phyloP scores from a whole-genome alignment of 2,329 filamentous ascomycete species.

The Epichloe bromicola region DNA sequence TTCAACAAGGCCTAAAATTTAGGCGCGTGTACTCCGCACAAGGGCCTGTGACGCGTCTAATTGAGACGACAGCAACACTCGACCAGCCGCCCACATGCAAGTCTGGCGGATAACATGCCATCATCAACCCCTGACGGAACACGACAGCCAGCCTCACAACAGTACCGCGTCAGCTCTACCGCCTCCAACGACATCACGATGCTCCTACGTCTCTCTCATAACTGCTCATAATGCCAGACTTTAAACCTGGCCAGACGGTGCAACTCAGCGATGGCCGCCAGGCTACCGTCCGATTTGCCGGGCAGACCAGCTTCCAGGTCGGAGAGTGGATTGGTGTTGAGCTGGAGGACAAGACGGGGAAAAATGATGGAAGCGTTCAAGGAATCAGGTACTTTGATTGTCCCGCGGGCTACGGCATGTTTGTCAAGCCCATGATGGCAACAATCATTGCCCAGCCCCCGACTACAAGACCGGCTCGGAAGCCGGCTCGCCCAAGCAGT shows the following conservation, averaged over 20 bases:
- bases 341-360: conserved; percentile 67
- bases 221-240: conserved; percentile 38
- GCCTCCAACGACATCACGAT: conserved; percentile 15
- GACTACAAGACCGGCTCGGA: conserved; percentile 24
- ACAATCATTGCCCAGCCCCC: conserved; percentile 42
- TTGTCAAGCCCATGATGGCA: conserved; percentile 63
- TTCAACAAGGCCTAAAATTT: too few species aligned
- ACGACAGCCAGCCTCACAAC: background rate
- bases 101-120: background rate
- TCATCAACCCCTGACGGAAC: background rate
- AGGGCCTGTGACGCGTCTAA: too few species aligned
- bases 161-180: background rate
- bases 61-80: background rate
- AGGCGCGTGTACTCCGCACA: too few species aligned
- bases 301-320: conserved; percentile 63
- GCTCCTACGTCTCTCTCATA: conserved; percentile 14
- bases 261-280: conserved; percentile 66
- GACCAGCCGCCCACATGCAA: background rate
- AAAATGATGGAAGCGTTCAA: conserved; percentile 88
- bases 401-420: conserved; percentile 64
- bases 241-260: conserved; percentile 59
- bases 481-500: conserved; percentile 36
- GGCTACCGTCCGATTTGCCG: conserved; percentile 70
- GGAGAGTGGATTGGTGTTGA: conserved; percentile 88
- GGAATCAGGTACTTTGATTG: conserved; percentile 85